Evolutionary conservation across 208 protist genomes (phyloP), one percentile per base, ranked within the genome.

Genomic region (Leishmania tropica): DNA sequence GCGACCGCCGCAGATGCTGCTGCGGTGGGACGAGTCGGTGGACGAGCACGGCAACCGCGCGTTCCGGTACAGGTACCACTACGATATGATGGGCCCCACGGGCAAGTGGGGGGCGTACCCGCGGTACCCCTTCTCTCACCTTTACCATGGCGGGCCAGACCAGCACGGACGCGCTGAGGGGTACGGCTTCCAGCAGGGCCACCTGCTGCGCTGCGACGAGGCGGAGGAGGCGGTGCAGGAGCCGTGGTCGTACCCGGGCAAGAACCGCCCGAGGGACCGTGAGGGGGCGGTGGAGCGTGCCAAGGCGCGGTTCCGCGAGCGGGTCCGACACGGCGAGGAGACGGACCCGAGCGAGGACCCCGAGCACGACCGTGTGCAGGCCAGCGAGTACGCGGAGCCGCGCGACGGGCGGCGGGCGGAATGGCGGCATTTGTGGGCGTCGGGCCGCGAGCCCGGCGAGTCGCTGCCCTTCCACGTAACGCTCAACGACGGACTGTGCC

Each of bases 131-230:
- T 97, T 97, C 78, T 90, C 94, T 19, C 94, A 97, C 80, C 37
- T 96, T 11, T 94, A 97, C 86, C 81, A 88, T 31, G 91, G 90
- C 77, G 88, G 88, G n/a, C 89, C 87, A 37, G 93, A 96, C 76
- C 90, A 95, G 83, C 93, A 94, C 83, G 94, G 90, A 19, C 82
- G 94, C 19, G 93, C 86, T 19, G 93, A 97, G 85, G 84, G 87
- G 75, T 97, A 97, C 84, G 94, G 94, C 80, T 97, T 97, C 85
- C 96, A 97, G 86, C 94, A 97, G 75, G 93, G 94, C 70, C 93
- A 97, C 76, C 85, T 97, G 24, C 87, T 97, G 67, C 91, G 94
- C 67, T 97, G 94, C 85, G 88, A 88, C 68, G 93, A 91, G 35
- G 93, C 96, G 85, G 93, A 97, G 86, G 93, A 97, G 91, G 86